Base-by-base conservation (phyloP, 106 monocot species). In the Chionographis japonica region DNA sequence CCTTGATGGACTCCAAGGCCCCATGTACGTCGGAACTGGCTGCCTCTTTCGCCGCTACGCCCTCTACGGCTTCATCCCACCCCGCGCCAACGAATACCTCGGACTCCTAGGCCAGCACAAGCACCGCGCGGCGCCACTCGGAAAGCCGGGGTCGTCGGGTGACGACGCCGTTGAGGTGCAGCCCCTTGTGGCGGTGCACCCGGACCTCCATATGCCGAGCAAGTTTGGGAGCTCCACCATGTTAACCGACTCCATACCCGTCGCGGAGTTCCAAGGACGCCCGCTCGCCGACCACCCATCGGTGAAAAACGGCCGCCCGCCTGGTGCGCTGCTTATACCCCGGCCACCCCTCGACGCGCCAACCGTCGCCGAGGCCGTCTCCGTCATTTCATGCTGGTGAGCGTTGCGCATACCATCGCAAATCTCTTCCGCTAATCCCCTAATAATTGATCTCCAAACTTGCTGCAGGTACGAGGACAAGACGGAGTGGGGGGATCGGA, bases 21-120 rank as follows among this genome's bases (percentile, higher is more conserved):
- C 95, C 3, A 85, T 95, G 83, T 95, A 95, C 68, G 91, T 95
- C 15, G 91, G 91, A 4, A 95, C 95, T 4, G 95, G 95, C 4
- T 95, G 95, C 68, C 69, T 95, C n/a, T 95, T 95, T 66, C 83
- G 95, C 13, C 73, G 95, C 1, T 82, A 81, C 69, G 95, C 91
- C 0, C 70, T 95, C 19, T 95, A 95, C 69, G 91, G 91, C 2
- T 95, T 95, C 53, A 69, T 79, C 50, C 95, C 95, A 1, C 88
- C 95, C 3, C 71, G 91, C 3, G 87, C 94, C 1, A 80, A 75
- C 50, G 94, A 94, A 65, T 94, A 94, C 80, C 46, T 40, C 1
- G 90, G 90, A 0, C 19, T 87, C 38, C 83, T 85, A 16, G 90
- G 88, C 10, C 95, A 91, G 77, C 9, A 77, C 75, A 91, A 95